Evolutionary conservation across 805 yeast genomes (phyloP), one percentile per base, ranked within the genome.

Genomic region (Wickerhamomyces canadensis): DNA sequence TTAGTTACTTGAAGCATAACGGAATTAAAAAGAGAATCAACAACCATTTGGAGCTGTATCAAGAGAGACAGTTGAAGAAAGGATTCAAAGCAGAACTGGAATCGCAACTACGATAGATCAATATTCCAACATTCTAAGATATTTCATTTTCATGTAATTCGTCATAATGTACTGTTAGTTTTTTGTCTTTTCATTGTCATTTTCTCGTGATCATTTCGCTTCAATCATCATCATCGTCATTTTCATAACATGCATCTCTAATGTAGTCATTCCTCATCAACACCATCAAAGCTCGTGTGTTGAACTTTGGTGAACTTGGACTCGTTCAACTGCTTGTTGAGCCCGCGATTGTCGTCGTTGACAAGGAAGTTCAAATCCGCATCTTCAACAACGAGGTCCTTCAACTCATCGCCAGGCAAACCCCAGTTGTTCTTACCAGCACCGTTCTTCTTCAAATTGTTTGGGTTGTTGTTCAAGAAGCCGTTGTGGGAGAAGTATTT

Each of bases 391-490:
- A 74, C 70, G 43, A 84, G 57, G 44, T 78, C 84, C 33, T 76
- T 74, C 36, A 80, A 57, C 51, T 86, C 95, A 49, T 84, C 95
- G 22, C 88, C 91, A 8, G 78, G 72, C 42, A 68, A 65, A 31
- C 97, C 97, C 95, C 96, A 86, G 54, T 87, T 87, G 47, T 80
- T 81, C 51, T 77, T 79, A 33, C 97, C 97, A 24, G 81, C 82
- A 34, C 97, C 97, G 41, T 72, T 72, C 58, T 84, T 86, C 74
- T 86, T 86, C 39, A 83, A 75, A 52, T 77, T 75, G 54, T 77
- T 78, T 38, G 96, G 95, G 44, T 80, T 77, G 37, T 76, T 71
- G 50, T 82, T 79, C 43, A 60, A 60, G 53, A 72, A 72, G 15
- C 95, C 95, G 51, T 75, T 74, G 57, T 82, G 89, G 39, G 89